phyloP scores from a whole-genome alignment of 257 asterid genomes.

The Phtheirospermum japonicum region DNA sequence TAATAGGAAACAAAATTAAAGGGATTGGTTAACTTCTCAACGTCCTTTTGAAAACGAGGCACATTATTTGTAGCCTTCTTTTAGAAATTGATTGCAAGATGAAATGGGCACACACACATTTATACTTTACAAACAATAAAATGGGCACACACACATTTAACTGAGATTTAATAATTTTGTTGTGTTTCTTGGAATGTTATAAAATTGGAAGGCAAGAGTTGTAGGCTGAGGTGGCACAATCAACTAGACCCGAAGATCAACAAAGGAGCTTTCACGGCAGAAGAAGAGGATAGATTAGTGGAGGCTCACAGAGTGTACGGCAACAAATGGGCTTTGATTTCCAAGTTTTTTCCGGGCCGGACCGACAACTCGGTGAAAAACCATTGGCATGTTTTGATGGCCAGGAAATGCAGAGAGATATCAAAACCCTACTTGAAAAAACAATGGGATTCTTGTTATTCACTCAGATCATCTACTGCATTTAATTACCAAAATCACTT shows the following conservation, averaged over 20 bases:
- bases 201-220: constrained; percentile 44
- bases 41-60: too few species aligned
- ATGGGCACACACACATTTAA: too few species aligned
- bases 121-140: too few species aligned
- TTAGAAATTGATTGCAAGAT: too few species aligned
- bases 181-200: background rate
- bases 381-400: constrained; percentile 57
- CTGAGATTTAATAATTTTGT: background rate
- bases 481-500: background rate
- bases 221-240: constrained; percentile 59
- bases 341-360: constrained; percentile 47
- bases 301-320: constrained; percentile 46
- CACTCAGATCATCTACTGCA: too few species aligned
- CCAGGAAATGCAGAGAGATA: constrained; percentile 36
- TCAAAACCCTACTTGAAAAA: constrained; percentile 31
- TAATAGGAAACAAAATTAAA: too few species aligned
- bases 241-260: constrained; percentile 54
- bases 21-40: too few species aligned
- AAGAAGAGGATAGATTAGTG: constrained; percentile 41
- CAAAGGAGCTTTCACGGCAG: constrained; percentile 43
- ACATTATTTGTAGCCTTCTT: too few species aligned
- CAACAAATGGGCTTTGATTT: constrained; percentile 50
- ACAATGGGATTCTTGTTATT: background rate
- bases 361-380: constrained; percentile 60
- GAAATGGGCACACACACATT: too few species aligned